phyloP scores from a whole-genome alignment of 441 rosid species.

The Sinapis alba region DNA sequence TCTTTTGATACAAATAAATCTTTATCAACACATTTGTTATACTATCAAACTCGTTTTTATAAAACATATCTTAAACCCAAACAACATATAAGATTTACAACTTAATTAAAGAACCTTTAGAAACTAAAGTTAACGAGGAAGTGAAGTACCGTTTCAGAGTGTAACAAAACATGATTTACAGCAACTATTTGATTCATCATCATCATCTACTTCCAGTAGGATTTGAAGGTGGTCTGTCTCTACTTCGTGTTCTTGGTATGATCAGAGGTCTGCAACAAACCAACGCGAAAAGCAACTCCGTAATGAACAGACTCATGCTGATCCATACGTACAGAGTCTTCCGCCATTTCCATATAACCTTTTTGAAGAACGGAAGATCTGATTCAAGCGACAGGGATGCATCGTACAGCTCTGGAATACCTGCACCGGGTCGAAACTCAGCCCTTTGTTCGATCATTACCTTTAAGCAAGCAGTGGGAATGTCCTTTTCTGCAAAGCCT shows the following conservation, averaged over 20 bases:
- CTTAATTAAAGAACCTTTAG: slow-evolving; percentile 5
- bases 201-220: slow-evolving; percentile 20
- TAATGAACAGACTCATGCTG: slow-evolving; percentile 49
- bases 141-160: slow-evolving; percentile 22
- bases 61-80: neutral
- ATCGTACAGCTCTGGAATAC: slow-evolving; percentile 83
- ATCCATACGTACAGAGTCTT: slow-evolving; percentile 74
- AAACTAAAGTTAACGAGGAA: slow-evolving; percentile 15
- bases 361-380: slow-evolving; percentile 63
- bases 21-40: neutral
- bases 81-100: slow-evolving; percentile 23
- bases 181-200: slow-evolving; percentile 23
- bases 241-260: slow-evolving; percentile 57
- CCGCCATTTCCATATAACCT: slow-evolving; percentile 78
- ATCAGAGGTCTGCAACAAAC: slow-evolving; percentile 72
- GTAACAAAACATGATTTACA: slow-evolving; percentile 35
- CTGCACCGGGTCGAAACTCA: slow-evolving; percentile 62
- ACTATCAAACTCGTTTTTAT: neutral
- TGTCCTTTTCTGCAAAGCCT: slow-evolving; percentile 58
- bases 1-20: neutral
- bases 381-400: slow-evolving; percentile 66
- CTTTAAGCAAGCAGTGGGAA: slow-evolving; percentile 76
- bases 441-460: slow-evolving; percentile 78
- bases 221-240: slow-evolving; percentile 22
- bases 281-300: slow-evolving; percentile 53